Conservation (phyloP, 306 rosid genomes). For the Dalbergia cultrata region DNA sequence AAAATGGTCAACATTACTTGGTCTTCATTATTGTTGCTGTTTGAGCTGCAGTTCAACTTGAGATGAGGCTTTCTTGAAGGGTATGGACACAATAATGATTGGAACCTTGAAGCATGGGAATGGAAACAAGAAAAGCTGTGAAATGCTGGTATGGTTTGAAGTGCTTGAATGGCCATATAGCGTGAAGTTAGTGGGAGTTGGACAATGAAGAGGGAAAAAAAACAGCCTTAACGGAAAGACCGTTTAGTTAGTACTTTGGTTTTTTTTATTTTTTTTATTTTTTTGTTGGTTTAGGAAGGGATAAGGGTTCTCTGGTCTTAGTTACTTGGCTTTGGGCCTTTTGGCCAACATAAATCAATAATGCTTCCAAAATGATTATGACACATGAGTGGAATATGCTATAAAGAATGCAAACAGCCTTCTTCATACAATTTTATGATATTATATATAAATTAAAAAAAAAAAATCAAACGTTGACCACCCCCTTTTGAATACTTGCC, state of each 20-base stretch:
- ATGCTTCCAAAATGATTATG: too few relatives aligned
- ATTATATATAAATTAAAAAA: too few relatives aligned
- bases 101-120: constrained; percentile 43
- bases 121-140: constrained; percentile 50
- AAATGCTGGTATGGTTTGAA: constrained; percentile 36
- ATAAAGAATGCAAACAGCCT: too few relatives aligned
- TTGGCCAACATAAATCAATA: too few relatives aligned
- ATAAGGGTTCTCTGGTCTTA: constrained; percentile 55
- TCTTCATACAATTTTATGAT: too few relatives aligned
- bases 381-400: too few relatives aligned
- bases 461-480: too few relatives aligned
- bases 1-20: constrained; percentile 51
- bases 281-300: constrained; percentile 22
- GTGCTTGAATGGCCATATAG: constrained; percentile 49
- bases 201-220: constrained; percentile 9
- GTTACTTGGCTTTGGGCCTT: not conserved
- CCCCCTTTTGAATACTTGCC: too few relatives aligned
- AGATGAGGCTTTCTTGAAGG: constrained; percentile 47
- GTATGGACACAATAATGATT: constrained; percentile 18
- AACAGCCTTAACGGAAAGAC: constrained; percentile 9
- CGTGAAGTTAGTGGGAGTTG: constrained; percentile 11
- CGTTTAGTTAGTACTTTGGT: constrained; percentile 38
- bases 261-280: too few relatives aligned
- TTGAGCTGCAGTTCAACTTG: constrained; percentile 61
- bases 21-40: constrained; percentile 44